These are phyloP conservation scores for Colletotrichum nymphaeae DNA, from an alignment of 2,329 filamentous ascomycete genomes.

Conservation along the genomic window DNA sequence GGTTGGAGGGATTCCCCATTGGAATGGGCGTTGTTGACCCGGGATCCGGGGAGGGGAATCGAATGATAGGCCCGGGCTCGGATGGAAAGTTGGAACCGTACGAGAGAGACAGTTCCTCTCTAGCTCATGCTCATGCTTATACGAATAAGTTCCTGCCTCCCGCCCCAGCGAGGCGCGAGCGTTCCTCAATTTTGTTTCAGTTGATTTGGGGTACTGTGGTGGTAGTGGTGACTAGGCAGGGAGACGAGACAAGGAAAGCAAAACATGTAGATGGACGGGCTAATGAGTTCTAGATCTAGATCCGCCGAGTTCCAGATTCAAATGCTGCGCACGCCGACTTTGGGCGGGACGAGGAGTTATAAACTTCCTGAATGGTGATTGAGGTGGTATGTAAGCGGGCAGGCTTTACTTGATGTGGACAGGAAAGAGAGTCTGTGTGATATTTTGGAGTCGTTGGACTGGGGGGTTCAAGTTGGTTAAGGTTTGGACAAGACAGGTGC, in stretches of 20 bases:
- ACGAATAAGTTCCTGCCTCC: neutral
- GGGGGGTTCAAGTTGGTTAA: conserved; percentile 7
- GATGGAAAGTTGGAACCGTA: neutral
- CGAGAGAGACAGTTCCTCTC: neutral
- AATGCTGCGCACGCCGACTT: neutral
- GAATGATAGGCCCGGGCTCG: neutral
- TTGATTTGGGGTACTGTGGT: neutral
- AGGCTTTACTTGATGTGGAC: neutral
- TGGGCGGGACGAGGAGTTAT: neutral
- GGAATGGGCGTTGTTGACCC: conserved; percentile 10
- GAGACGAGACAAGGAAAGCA: neutral
- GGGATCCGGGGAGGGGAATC: neutral
- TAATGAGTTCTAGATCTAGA: neutral
- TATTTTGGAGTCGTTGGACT: no score
- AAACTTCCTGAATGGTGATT: neutral
- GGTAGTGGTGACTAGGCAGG: neutral
- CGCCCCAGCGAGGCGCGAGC: neutral
- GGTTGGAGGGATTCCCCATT: neutral
- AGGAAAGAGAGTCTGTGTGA: neutral
- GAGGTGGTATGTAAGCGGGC: neutral
- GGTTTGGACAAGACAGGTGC: conserved; percentile 8
- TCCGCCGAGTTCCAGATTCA: neutral
- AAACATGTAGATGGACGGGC: neutral
- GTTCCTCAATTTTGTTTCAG: neutral
- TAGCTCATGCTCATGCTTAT: neutral